phyloP scores from a whole-genome alignment of 2,329 filamentous ascomycete species.

The Drechslerella coelobrocha region DNA sequence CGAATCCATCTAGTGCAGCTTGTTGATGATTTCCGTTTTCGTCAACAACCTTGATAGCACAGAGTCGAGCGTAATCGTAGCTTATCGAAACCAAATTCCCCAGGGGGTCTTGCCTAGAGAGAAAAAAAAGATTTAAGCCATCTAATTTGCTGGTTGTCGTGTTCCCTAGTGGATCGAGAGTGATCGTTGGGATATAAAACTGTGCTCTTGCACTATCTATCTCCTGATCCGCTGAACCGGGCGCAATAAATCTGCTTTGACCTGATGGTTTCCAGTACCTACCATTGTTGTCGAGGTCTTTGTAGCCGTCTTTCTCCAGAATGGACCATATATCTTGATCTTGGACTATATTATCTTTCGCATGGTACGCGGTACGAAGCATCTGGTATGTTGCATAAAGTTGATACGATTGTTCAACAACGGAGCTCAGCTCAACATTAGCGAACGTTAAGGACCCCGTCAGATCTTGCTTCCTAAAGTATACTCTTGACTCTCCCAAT shows the following conservation, averaged over 20 bases:
- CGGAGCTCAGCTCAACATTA: no score
- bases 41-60: neutral
- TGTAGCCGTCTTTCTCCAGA: constrained; percentile 8
- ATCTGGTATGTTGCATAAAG: no score
- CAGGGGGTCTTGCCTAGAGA: neutral
- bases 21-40: neutral
- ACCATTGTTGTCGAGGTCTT: constrained; percentile 14
- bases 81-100: neutral
- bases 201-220: neutral
- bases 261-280: constrained; percentile 16
- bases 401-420: no score
- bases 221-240: neutral
- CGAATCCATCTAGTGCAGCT: neutral
- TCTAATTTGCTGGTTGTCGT: neutral
- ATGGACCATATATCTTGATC: no score
- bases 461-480: no score
- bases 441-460: no score
- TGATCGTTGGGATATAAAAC: neutral
- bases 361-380: no score
- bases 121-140: neutral
- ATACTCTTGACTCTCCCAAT: no score
- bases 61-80: neutral
- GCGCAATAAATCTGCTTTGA: neutral
- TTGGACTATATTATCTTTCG: no score
- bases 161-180: no score